phyloP scores from a whole-genome alignment of 2,329 filamentous ascomycete genomes.

The Dactylellina drechsleri region DNA sequence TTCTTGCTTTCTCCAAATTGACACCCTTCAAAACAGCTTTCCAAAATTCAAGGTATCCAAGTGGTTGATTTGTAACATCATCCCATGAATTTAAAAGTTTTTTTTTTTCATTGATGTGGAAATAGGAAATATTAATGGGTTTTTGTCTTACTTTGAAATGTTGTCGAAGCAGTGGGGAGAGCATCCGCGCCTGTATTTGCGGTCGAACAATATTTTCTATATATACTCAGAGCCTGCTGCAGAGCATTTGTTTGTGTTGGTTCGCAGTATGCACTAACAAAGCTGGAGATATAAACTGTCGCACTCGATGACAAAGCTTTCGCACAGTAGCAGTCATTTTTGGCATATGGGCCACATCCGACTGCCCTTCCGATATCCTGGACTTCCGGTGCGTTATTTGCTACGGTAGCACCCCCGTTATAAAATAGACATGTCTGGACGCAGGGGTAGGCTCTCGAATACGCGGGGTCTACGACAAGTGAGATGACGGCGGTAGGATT shows the following conservation, averaged over 20 bases:
- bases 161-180: background rate
- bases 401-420: slow-evolving; percentile 57
- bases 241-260: slow-evolving; percentile 56
- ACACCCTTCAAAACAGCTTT: background rate
- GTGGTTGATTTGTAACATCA: background rate
- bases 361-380: slow-evolving; percentile 40
- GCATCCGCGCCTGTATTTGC: slow-evolving; percentile 12
- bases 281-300: slow-evolving; percentile 57
- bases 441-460: slow-evolving; percentile 50
- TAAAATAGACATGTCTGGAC: slow-evolving; percentile 57
- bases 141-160: background rate
- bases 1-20: background rate
- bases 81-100: no score
- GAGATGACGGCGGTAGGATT: slow-evolving; percentile 38
- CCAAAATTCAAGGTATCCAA: background rate
- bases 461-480: slow-evolving; percentile 22
- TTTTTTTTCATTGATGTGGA: no score
- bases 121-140: background rate
- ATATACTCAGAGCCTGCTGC: slow-evolving; percentile 55
- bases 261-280: slow-evolving; percentile 57
- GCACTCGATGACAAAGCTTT: slow-evolving; percentile 55
- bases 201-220: slow-evolving; percentile 21
- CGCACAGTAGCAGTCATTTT: slow-evolving; percentile 58
- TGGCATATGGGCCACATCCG: slow-evolving; percentile 57
- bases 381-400: slow-evolving; percentile 14